A percentile compares a stretch with the other conserved stretches of the same genome.
Conservation (phyloP, 2,329 filamentous ascomycete species). For the Fusarium guadeloupense region DNA sequence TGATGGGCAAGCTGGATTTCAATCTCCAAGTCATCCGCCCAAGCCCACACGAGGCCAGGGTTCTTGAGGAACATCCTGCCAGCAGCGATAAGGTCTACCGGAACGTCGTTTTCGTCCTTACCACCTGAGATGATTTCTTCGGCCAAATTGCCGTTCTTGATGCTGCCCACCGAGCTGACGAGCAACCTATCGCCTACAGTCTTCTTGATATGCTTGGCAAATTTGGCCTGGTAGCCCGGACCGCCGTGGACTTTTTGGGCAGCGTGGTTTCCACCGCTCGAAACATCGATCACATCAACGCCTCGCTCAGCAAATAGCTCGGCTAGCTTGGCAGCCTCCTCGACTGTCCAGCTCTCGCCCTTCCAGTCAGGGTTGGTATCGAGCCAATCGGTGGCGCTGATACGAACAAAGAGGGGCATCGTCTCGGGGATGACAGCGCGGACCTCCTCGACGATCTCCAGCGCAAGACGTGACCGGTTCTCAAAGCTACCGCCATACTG, state of each 20-base stretch:
- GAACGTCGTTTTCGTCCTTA: slow-evolving; percentile 47
- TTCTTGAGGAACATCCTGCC: slow-evolving; percentile 68
- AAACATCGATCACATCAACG: slow-evolving; percentile 80
- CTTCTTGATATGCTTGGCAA: slow-evolving; percentile 76
- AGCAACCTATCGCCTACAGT: slow-evolving; percentile 69
- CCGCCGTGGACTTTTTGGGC: slow-evolving; percentile 65
- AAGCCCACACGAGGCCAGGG: slow-evolving; percentile 64
- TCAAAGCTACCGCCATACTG: slow-evolving; percentile 74
- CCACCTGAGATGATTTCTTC: slow-evolving; percentile 57
- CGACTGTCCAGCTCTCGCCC: slow-evolving; percentile 71
- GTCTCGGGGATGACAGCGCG: slow-evolving; percentile 69
- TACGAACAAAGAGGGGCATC: slow-evolving; percentile 77
- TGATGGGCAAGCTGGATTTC: slow-evolving; percentile 60
- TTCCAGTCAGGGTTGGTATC: slow-evolving; percentile 64
- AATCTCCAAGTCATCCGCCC: slow-evolving; percentile 62
- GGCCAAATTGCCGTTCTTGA: slow-evolving; percentile 55
- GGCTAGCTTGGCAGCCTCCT: slow-evolving; percentile 72
- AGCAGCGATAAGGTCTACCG: slow-evolving; percentile 59
- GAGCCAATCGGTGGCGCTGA: slow-evolving; percentile 81
- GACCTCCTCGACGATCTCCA: slow-evolving; percentile 73
- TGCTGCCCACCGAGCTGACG: slow-evolving; percentile 60
- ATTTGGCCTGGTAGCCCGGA: slow-evolving; percentile 75
- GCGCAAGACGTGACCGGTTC: slow-evolving; percentile 73
- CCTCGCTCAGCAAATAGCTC: slow-evolving; percentile 70
- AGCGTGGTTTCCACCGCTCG: slow-evolving; percentile 71